Evolutionary conservation across 2,329 filamentous ascomycete species (phyloP).

Genomic region (Fonsecaea erecta): DNA sequence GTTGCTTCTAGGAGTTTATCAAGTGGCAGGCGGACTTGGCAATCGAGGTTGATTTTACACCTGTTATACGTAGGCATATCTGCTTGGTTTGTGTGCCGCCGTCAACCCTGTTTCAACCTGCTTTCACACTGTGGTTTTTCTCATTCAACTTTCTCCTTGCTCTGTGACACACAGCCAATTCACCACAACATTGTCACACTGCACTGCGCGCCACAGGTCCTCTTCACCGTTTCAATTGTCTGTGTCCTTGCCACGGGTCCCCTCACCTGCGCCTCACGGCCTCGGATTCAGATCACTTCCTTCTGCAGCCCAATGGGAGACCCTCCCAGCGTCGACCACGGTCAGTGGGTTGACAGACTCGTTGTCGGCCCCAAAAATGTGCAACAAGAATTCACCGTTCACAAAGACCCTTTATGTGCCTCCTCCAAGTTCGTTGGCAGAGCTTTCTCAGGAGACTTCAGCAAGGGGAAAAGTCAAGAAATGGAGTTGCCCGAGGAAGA

Average conservation of each 20-base stretch:
- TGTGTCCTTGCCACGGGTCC: background rate
- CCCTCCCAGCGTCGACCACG: constrained; percentile 14
- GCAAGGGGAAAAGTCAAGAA: constrained; percentile 47
- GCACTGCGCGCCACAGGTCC: background rate
- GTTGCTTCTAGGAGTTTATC: background rate
- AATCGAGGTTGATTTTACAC: background rate
- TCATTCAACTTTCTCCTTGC: background rate
- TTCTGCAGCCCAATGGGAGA: background rate
- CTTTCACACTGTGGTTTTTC: background rate
- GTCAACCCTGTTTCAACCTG: background rate
- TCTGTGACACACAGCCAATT: background rate
- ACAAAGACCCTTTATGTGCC: constrained; percentile 54
- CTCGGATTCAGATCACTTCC: background rate
- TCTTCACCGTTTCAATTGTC: background rate
- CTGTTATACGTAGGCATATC: background rate
- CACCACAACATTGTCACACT: background rate
- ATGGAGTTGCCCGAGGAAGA: constrained; percentile 54
- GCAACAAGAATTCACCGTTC: constrained; percentile 50
- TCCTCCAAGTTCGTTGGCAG: constrained; percentile 54
- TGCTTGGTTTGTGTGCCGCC: background rate
- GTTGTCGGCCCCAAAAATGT: constrained; percentile 52
- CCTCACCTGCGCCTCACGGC: background rate
- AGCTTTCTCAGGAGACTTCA: constrained; percentile 11
- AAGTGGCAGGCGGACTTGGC: background rate
- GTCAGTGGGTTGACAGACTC: constrained; percentile 42